Conservation (phyloP, 1,284 basidiomycete genomes). For the Tetrapyrgos nigripes region DNA sequence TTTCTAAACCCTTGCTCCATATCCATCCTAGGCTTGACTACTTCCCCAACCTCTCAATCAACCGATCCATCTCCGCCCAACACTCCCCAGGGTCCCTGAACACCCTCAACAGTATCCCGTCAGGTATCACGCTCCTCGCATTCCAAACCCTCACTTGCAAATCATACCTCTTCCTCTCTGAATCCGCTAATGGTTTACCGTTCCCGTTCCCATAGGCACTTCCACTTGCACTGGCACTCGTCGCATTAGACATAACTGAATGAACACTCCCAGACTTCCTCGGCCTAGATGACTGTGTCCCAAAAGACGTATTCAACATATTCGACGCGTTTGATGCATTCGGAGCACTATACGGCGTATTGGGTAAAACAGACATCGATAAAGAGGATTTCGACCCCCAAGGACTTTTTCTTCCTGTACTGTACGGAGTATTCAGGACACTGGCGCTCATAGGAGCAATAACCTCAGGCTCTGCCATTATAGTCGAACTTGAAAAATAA, state of each 20-base stretch:
- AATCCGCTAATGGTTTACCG: slow-evolving; percentile 40
- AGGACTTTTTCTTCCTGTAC: background rate
- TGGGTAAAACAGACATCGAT: background rate
- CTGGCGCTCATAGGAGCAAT: background rate
- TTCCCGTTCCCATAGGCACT: background rate
- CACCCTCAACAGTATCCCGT: slow-evolving; percentile 61
- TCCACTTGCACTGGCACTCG: slow-evolving; percentile 12
- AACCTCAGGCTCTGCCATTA: slow-evolving; percentile 7
- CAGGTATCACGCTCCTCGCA: slow-evolving; percentile 62
- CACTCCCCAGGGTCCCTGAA: slow-evolving; percentile 74
- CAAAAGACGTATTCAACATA: slow-evolving; percentile 5
- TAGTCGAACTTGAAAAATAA: slow-evolving; percentile 1
- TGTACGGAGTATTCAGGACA: background rate
- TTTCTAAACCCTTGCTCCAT: too few relatives aligned
- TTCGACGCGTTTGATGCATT: background rate
- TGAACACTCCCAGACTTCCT: slow-evolving; percentile 1
- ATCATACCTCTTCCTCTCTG: slow-evolving; percentile 58
- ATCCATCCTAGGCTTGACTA: too few relatives aligned
- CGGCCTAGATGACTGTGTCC: background rate
- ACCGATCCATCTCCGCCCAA: slow-evolving; percentile 53
- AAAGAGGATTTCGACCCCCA: background rate
- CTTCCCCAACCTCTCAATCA: slow-evolving; percentile 33
- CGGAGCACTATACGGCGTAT: background rate
- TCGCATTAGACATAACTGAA: slow-evolving; percentile 21
- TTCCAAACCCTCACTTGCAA: slow-evolving; percentile 67